Base-by-base conservation (phyloP, 2,329 filamentous ascomycete species). In the Achaetomium macrosporum region DNA sequence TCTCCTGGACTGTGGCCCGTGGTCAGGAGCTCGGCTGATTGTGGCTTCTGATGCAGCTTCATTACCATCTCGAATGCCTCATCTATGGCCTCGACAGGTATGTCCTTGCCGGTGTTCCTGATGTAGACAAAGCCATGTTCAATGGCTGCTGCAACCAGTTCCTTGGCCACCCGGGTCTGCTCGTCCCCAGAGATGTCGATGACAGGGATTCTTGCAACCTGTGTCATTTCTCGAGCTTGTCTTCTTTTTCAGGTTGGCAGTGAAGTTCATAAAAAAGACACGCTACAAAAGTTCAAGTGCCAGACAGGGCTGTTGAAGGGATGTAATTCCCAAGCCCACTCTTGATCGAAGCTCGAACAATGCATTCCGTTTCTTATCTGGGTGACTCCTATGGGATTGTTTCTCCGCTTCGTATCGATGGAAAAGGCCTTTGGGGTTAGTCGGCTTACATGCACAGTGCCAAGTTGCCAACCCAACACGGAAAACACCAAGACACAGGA, bases 41-140 rank as follows among this genome's bases (percentile, higher is more conserved):
- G 4, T 25, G 25, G 7, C 4, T 25, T 7, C 7, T 12, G 3
- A 11, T 44, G 5, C 17, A 4, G n/a, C 35, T 50, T 13, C 7
- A 3, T 56, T 74, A 93, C 90, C 65, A 95, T 69, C 13, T 77
- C 72, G 73, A 96, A 97, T 9, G 87, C 84, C 42, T 75, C 73
- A 10, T 87, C 77, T 39, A 96, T 82, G 49, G 84, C 79, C 29
- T 77, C 70, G 0, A 77, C 70, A 0, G 85, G 74, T 44, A 96
- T 88, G 55, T 86, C 82, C 12, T 76, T 75, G 41, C 84, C 85
- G 19, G 82, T 78, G 64, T 89, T 91, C 65, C 83, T 85, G 63
- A 97, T 83, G 67, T 93, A 97, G 56, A 96, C 81, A 69, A 97
- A 97, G 56, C 92, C 92, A 70, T 90, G 86, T 50, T 85, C 83